A percentile compares a stretch with the other conserved stretches of the same genome.
Evolutionary conservation across 1,284 basidiomycete species (phyloP).

Genomic region (Malassezia vespertilionis): DNA sequence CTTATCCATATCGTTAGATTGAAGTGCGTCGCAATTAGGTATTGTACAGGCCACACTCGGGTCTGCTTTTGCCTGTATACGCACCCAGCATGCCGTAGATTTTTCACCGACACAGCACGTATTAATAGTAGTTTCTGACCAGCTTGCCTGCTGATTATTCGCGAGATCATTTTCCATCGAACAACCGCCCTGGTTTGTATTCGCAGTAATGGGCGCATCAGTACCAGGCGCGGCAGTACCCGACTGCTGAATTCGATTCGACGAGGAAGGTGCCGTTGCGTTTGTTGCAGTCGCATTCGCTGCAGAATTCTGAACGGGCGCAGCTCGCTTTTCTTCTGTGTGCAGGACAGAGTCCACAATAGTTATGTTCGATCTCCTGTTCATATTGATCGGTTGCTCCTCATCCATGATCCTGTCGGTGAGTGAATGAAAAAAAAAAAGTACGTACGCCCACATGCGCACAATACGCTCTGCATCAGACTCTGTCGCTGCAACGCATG

Average conservation of each 20-base stretch:
- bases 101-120: slow-evolving; percentile 25
- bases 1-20: slow-evolving; percentile 18
- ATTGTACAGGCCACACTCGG: slow-evolving; percentile 23
- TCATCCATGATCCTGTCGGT: no score
- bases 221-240: slow-evolving; percentile 21
- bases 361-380: no score
- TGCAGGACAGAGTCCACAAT: no score
- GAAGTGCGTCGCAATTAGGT: slow-evolving; percentile 22
- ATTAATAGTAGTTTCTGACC: slow-evolving; percentile 28
- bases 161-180: slow-evolving; percentile 22
- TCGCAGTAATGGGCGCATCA: slow-evolving; percentile 23
- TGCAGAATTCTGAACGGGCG: neutral
- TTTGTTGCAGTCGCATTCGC: neutral
- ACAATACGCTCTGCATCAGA: no score
- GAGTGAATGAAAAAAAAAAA: no score
- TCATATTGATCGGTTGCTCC: no score
- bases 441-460: no score
- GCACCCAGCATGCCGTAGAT: slow-evolving; percentile 24
- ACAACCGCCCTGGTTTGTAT: slow-evolving; percentile 18
- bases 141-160: slow-evolving; percentile 30
- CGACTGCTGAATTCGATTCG: slow-evolving; percentile 10
- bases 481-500: no score
- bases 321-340: neutral
- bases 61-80: slow-evolving; percentile 17
- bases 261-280: neutral